Percentiles rank a stretch among this genome's conserved stretches.
These are phyloP conservation scores for Conidiobolus incongruus DNA, from an alignment of 371 early-diverging fungal species.

Conservation along the genomic window DNA sequence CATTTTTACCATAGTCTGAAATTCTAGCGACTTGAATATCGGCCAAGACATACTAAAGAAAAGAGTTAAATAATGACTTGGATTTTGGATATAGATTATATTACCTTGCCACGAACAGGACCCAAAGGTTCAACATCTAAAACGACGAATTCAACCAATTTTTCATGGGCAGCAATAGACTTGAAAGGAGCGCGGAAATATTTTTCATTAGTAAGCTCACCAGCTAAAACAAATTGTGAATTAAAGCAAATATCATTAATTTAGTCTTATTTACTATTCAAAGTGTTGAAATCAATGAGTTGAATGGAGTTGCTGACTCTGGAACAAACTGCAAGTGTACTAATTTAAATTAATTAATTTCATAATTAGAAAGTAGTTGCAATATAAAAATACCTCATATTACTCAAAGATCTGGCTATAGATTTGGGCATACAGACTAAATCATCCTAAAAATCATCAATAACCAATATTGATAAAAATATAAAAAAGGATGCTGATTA, in stretches of 20 bases:
- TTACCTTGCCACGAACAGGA: slow-evolving; percentile 36
- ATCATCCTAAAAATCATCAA: slow-evolving; percentile 55
- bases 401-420: slow-evolving; percentile 59
- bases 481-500: background rate
- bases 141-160: slow-evolving; percentile 77
- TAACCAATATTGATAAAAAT: background rate
- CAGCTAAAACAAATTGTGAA: slow-evolving; percentile 7
- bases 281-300: slow-evolving; percentile 63
- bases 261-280: slow-evolving; percentile 13
- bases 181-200: slow-evolving; percentile 73
- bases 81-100: background rate
- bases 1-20: slow-evolving; percentile 68
- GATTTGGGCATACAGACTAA: slow-evolving; percentile 73
- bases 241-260: slow-evolving; percentile 2
- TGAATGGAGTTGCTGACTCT: slow-evolving; percentile 72
- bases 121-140: slow-evolving; percentile 76
- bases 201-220: slow-evolving; percentile 45
- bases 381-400: slow-evolving; percentile 21
- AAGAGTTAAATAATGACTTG: background rate
- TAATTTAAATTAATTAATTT: slow-evolving; percentile 2
- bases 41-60: slow-evolving; percentile 25
- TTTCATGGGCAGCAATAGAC: slow-evolving; percentile 44
- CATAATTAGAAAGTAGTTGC: background rate
- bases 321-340: slow-evolving; percentile 57
- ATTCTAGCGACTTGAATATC: slow-evolving; percentile 55